Evolutionary conservation across 2,329 filamentous ascomycete genomes (phyloP).

Genomic region (Lasiodiplodia theobromae): DNA sequence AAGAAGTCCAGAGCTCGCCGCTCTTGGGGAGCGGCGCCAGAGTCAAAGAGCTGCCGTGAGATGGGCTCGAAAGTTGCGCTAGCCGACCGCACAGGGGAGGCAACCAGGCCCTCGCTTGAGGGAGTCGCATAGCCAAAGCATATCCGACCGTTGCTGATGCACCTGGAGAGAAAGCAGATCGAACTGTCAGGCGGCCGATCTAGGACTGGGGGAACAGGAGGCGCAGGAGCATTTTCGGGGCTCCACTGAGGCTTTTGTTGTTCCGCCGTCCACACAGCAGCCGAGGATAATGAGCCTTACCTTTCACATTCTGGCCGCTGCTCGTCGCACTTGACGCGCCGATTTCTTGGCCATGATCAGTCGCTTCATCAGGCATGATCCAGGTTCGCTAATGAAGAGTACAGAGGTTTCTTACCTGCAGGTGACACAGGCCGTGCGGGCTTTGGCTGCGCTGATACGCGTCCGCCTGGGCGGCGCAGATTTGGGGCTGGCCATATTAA

Average conservation of each 20-base stretch:
- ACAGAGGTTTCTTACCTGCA: slow-evolving; percentile 26
- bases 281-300: slow-evolving; percentile 2
- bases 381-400: neutral
- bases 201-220: neutral
- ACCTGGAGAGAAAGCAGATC: slow-evolving; percentile 24
- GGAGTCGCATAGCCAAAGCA: slow-evolving; percentile 38
- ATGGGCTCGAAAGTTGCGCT: slow-evolving; percentile 23
- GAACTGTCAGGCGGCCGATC: neutral
- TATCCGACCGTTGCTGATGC: slow-evolving; percentile 40
- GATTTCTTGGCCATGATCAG: slow-evolving; percentile 33
- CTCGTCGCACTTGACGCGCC: slow-evolving; percentile 48
- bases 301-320: slow-evolving; percentile 50
- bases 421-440: slow-evolving; percentile 19
- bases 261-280: neutral
- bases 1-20: slow-evolving; percentile 49
- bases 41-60: slow-evolving; percentile 11
- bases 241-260: slow-evolving; percentile 1
- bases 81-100: neutral
- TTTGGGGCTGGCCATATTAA: slow-evolving; percentile 4
- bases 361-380: neutral
- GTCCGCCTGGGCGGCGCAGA: neutral
- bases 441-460: slow-evolving; percentile 17
- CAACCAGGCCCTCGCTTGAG: neutral
- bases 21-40: slow-evolving; percentile 32
- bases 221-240: neutral